Evolutionary conservation across 371 early-diverging fungal genomes (phyloP).

Genomic region (Ordospora pajunii): DNA sequence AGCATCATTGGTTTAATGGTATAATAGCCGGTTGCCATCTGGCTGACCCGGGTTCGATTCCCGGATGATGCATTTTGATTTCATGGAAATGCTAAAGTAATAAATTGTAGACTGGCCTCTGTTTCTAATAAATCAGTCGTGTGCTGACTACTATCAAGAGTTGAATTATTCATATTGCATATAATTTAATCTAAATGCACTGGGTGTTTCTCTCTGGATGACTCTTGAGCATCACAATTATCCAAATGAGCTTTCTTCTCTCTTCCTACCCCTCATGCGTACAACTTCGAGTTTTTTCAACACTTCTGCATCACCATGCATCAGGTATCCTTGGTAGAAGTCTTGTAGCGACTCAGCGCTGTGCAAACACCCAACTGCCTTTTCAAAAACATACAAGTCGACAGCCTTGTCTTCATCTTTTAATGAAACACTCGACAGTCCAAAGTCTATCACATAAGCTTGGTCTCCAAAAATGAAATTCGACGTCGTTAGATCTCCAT

Average conservation of each 20-base stretch:
- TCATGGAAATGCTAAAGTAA: neutral
- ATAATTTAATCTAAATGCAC: too few relatives aligned
- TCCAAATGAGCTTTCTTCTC: constrained; percentile 10
- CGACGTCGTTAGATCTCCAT: constrained; percentile 93
- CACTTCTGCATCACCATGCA: neutral
- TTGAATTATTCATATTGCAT: too few relatives aligned
- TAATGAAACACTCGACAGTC: constrained; percentile 72
- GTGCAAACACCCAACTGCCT: constrained; percentile 79
- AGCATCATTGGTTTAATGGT: constrained; percentile 59
- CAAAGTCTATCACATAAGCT: constrained; percentile 81
- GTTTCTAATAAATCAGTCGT: too few relatives aligned
- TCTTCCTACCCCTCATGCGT: constrained; percentile 54
- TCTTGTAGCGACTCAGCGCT: constrained; percentile 63
- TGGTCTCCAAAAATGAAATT: constrained; percentile 71
- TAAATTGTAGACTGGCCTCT: neutral
- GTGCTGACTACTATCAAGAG: too few relatives aligned
- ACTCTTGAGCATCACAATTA: neutral
- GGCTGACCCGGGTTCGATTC: constrained; percentile 61
- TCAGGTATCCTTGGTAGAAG: constrained; percentile 41
- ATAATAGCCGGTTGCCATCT: constrained; percentile 61
- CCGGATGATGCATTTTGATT: constrained; percentile 57
- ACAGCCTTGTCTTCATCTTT: constrained; percentile 94
- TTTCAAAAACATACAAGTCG: constrained; percentile 91
- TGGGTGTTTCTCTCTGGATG: neutral
- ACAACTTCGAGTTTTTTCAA: constrained; percentile 45